Evolutionary conservation across 2,329 filamentous ascomycete species (phyloP).

Genomic region (Cryphonectria radicalis): DNA sequence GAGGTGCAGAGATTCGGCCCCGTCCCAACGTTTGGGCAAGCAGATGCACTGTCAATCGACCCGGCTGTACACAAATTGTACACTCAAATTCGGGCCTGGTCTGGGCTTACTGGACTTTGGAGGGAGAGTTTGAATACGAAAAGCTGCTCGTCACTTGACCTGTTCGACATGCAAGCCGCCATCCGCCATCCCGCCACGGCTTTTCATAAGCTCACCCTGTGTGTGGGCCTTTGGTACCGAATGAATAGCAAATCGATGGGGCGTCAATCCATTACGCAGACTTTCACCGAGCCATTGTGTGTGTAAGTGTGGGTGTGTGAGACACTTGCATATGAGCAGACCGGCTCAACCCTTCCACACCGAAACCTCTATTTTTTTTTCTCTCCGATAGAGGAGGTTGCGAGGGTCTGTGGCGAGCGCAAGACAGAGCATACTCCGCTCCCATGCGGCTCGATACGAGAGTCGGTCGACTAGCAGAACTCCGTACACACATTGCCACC

Average conservation of each 20-base stretch:
- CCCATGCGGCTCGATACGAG: conserved; percentile 8
- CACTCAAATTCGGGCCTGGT: background rate
- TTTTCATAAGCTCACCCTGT: background rate
- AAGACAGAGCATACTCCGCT: conserved; percentile 4
- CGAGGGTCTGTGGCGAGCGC: background rate
- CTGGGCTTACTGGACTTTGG: background rate
- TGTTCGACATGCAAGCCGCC: background rate
- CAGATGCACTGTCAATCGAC: background rate
- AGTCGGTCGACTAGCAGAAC: background rate
- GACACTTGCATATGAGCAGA: conserved; percentile 1
- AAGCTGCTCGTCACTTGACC: conserved; percentile 3
- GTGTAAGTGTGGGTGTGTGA: background rate
- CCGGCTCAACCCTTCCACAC: background rate
- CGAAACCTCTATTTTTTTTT: background rate
- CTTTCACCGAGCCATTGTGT: background rate
- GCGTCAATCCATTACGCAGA: background rate
- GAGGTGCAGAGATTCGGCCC: background rate
- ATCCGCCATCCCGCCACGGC: background rate
- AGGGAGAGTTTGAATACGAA: background rate
- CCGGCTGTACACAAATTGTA: background rate
- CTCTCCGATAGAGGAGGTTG: background rate
- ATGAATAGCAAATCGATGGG: background rate
- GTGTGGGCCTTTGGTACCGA: background rate
- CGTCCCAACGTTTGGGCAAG: background rate
- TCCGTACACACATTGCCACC: conserved; percentile 5